Percentiles rank a stretch among this genome's conserved stretches.
Conservation (phyloP, 345 rosid genomes). For the Euphorbia lathyris region DNA sequence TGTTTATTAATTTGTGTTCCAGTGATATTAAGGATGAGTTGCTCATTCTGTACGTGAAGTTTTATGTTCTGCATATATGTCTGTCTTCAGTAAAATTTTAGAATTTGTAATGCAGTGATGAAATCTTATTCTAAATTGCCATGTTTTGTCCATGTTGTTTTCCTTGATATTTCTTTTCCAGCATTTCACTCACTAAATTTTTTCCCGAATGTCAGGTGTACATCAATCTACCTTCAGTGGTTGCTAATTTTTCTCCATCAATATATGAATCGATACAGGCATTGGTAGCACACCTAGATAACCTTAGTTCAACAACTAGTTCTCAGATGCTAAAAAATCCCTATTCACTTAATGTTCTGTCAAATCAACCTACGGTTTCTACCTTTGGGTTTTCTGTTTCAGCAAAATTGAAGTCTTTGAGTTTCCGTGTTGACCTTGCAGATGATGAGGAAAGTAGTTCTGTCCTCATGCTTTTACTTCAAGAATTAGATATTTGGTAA, state of each 20-base stretch:
- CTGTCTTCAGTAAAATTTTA: no score
- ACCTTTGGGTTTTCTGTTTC: constrained; percentile 46
- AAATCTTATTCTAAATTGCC: not conserved
- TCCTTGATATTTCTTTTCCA: not conserved
- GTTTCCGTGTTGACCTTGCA: constrained; percentile 56
- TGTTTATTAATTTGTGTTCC: not conserved
- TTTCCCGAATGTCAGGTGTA: constrained; percentile 53
- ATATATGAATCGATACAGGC: constrained; percentile 48
- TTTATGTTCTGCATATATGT: not conserved
- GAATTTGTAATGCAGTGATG: not conserved
- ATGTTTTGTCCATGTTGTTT: not conserved
- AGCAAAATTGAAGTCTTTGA: constrained; percentile 45
- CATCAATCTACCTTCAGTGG: constrained; percentile 36
- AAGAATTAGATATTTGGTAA: constrained; percentile 54
- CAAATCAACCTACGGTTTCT: constrained; percentile 31
- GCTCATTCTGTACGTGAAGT: no score
- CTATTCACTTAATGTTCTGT: constrained; percentile 15
- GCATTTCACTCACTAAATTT: constrained; percentile 2
- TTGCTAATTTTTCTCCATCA: constrained; percentile 52
- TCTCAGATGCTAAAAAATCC: constrained; percentile 15
- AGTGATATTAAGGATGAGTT: not conserved
- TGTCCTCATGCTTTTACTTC: constrained; percentile 41
- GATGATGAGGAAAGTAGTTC: constrained; percentile 64
- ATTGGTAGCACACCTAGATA: constrained; percentile 48
- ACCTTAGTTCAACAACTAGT: constrained; percentile 37